Conservation (phyloP, 257 asterid species). For the Datura wrightii region DNA sequence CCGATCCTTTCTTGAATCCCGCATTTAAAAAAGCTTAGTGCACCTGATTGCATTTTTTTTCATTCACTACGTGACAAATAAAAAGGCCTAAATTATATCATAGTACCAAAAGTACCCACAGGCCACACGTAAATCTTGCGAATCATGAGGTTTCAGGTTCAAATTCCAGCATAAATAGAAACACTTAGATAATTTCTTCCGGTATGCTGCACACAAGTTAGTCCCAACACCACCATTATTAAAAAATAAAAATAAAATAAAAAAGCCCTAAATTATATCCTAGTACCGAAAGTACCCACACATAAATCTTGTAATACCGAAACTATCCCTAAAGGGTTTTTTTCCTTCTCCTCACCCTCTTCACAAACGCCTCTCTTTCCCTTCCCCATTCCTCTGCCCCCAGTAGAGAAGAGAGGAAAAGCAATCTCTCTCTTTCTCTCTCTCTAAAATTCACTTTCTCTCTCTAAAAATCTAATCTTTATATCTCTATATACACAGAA, state of each 20-base stretch:
- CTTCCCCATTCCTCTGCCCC: slow-evolving; percentile 30
- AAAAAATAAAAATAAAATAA: background rate
- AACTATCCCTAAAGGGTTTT: slow-evolving; percentile 31
- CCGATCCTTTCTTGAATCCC: too few species aligned
- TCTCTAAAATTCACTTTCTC: slow-evolving; percentile 32
- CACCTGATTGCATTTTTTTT: too few species aligned
- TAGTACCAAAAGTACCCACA: too few species aligned
- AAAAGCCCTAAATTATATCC: background rate
- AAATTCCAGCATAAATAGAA: too few species aligned
- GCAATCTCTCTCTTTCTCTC: slow-evolving; percentile 36
- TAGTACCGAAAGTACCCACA: background rate
- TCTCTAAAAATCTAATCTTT: background rate
- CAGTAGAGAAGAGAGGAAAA: slow-evolving; percentile 59
- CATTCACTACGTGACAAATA: too few species aligned
- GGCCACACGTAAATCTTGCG: too few species aligned
- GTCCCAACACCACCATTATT: too few species aligned
- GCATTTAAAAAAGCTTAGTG: too few species aligned
- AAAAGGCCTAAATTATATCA: too few species aligned
- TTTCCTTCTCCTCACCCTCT: background rate
- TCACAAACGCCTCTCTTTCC: background rate
- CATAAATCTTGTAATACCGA: background rate
- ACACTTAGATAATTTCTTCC: too few species aligned
- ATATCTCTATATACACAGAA: background rate
- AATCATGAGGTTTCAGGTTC: too few species aligned
- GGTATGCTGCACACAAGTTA: too few species aligned